phyloP scores from a whole-genome alignment of 2,329 filamentous ascomycete species.

The Zymoseptoria tritici region DNA sequence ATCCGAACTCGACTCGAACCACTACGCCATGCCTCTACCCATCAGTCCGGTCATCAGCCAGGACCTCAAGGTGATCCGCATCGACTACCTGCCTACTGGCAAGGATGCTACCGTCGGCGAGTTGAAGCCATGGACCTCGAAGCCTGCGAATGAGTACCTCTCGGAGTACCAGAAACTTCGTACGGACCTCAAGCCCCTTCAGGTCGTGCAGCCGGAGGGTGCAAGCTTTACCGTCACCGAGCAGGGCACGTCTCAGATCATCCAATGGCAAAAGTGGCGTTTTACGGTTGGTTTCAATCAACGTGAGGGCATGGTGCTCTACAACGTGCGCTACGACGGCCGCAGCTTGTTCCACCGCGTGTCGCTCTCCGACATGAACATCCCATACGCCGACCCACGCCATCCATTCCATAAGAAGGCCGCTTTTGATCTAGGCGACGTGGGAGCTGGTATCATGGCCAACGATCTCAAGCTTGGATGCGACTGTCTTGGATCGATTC shows the following conservation, averaged over 20 bases:
- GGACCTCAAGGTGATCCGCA: conserved; percentile 57
- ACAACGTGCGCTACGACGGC: conserved; percentile 48
- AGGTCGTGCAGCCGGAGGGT: conserved; percentile 64
- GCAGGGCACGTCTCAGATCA: conserved; percentile 44
- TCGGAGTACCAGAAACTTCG: conserved; percentile 45
- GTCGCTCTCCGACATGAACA: conserved; percentile 60
- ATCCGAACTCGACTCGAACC: conserved; percentile 55
- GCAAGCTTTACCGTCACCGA: conserved; percentile 54
- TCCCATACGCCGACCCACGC: conserved; percentile 56
- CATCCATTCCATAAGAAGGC: conserved; percentile 63
- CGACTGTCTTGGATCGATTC: conserved; percentile 63
- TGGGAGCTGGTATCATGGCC: conserved; percentile 57
- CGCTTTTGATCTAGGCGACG: conserved; percentile 64
- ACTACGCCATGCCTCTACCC: conserved; percentile 61
- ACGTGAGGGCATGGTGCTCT: conserved; percentile 59
- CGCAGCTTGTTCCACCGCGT: conserved; percentile 62
- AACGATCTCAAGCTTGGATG: conserved; percentile 64
- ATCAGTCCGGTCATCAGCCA: conserved; percentile 61
- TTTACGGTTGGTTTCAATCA: conserved; percentile 56
- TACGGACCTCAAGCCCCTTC: conserved; percentile 55
- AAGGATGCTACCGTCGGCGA: conserved; percentile 52
- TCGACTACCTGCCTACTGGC: conserved; percentile 63
- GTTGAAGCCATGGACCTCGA: conserved; percentile 50
- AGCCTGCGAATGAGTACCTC: conserved; percentile 58
- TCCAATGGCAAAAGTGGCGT: conserved; percentile 58